Percentiles rank a stretch among this genome's conserved stretches.
Conservation (phyloP, 2,329 filamentous ascomycete species). For the Fonsecaea pugnacius region DNA sequence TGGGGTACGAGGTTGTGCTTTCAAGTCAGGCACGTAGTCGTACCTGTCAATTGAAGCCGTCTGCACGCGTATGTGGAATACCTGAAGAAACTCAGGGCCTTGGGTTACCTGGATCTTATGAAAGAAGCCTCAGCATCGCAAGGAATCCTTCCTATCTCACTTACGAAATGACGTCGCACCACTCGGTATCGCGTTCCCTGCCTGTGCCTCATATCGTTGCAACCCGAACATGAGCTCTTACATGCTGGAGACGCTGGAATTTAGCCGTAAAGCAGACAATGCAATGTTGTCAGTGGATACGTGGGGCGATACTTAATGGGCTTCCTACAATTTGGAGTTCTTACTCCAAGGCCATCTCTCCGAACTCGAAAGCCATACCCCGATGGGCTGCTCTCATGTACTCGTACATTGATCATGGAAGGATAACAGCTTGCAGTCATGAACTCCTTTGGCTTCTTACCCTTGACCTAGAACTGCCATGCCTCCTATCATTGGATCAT, state of each 20-base stretch:
- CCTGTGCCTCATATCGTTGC: conserved; percentile 1
- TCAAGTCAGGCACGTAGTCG: background rate
- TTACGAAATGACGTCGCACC: background rate
- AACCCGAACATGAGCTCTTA: background rate
- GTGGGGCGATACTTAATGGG: background rate
- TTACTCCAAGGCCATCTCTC: conserved; percentile 11
- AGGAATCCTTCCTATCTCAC: background rate
- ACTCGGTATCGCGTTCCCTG: background rate
- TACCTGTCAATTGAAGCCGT: background rate
- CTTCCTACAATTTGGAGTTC: background rate
- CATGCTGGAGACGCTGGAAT: conserved; percentile 10
- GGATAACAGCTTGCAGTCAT: conserved; percentile 29
- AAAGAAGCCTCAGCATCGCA: background rate
- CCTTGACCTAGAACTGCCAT: background rate
- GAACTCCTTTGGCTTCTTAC: background rate
- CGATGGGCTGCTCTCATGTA: background rate
- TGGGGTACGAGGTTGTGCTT: background rate
- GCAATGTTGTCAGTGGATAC: conserved; percentile 1
- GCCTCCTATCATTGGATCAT: conserved; percentile 22
- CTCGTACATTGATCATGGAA: conserved; percentile 24
- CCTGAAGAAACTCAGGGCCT: background rate
- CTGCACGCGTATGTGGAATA: background rate
- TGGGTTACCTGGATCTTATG: background rate
- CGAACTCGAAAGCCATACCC: background rate
- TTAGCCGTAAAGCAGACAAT: conserved; percentile 14